phyloP scores from a whole-genome alignment of 2,329 filamentous ascomycete genomes.

The Ciborinia camelliae region DNA sequence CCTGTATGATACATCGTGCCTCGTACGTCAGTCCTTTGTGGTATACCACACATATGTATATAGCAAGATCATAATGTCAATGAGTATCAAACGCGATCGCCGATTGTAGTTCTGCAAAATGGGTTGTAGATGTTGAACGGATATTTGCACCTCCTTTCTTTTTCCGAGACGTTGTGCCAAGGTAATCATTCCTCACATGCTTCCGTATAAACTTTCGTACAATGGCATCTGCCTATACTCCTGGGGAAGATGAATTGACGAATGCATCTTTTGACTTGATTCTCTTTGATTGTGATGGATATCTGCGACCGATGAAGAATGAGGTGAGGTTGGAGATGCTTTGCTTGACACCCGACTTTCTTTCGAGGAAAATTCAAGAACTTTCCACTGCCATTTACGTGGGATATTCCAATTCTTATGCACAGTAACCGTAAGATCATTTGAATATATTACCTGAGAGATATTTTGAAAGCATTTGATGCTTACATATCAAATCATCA shows the following conservation, averaged over 20 bases:
- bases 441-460: not conserved
- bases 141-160: constrained; percentile 3
- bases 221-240: constrained; percentile 17
- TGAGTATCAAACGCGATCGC: not conserved
- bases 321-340: not conserved
- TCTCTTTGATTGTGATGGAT: not conserved
- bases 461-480: not conserved
- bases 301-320: not conserved
- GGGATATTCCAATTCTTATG: constrained; percentile 9
- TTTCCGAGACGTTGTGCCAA: constrained; percentile 16
- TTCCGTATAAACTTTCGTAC: constrained; percentile 23
- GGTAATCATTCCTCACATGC: constrained; percentile 27
- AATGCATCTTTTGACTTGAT: constrained; percentile 22
- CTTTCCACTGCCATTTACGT: not conserved
- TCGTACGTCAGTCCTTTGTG: constrained; percentile 24
- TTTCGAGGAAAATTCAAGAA: not conserved
- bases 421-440: not conserved
- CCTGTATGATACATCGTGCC: constrained; percentile 22
- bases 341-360: not conserved
- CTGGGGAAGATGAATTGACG: constrained; percentile 20
- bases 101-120: not conserved
- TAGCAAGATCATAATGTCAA: not conserved
- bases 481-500: not conserved
- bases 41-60: constrained; percentile 30
- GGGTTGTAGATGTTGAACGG: not conserved